Conservation (phyloP, 2,329 filamentous ascomycete genomes). For the Fusarium anguioides region DNA sequence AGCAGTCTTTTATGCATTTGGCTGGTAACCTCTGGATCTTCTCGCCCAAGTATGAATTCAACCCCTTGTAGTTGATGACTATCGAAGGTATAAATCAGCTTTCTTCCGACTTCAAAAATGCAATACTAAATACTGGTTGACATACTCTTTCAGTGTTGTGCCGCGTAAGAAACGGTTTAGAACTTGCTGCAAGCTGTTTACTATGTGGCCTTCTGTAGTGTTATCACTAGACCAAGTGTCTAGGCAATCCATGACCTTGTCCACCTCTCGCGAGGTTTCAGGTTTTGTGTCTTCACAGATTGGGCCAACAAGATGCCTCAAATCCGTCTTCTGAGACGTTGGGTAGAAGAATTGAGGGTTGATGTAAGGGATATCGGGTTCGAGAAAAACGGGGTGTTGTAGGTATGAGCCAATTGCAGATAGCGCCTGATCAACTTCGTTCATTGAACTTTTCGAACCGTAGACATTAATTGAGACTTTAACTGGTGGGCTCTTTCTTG, state of each 20-base stretch:
- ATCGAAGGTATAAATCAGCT: fast-evolving
- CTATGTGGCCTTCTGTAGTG: fast-evolving
- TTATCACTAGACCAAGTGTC: background rate
- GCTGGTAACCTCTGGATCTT: fast-evolving
- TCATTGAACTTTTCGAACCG: fast-evolving
- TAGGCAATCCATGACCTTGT: background rate
- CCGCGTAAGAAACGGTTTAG: fast-evolving
- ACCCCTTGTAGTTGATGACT: background rate
- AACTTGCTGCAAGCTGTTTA: background rate
- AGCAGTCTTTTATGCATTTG: background rate
- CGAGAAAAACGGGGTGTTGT: conserved; percentile 1
- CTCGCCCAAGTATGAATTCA: background rate
- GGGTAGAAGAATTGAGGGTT: conserved; percentile 2
- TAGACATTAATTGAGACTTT: background rate
- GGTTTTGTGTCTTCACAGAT: fast-evolving
- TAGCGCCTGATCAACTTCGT: background rate
- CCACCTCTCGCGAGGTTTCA: background rate
- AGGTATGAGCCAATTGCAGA: background rate
- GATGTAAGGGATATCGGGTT: background rate
- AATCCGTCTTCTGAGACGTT: background rate
- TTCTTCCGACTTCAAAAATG: too few species aligned
- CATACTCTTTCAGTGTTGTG: conserved; percentile 1
- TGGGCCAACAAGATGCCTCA: background rate
- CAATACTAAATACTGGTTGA: fast-evolving
- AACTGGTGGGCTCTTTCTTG: fast-evolving